These are phyloP conservation scores for Colletotrichum sp. DNA, from an alignment of 2,329 filamentous ascomycete genomes.

Conservation along the genomic window DNA sequence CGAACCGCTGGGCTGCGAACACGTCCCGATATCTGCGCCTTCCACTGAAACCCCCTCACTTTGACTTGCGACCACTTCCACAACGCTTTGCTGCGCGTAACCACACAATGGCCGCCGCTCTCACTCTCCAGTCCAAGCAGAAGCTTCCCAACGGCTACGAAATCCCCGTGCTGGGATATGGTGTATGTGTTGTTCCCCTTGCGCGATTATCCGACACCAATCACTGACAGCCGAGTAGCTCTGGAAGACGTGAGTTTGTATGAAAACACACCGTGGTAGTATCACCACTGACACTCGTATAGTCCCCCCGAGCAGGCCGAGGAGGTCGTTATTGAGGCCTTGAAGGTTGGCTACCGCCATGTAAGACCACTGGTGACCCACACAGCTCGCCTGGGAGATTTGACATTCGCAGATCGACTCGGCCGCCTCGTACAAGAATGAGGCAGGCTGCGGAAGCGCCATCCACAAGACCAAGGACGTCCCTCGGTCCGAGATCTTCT, in stretches of 20 bases:
- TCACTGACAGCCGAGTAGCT: slow-evolving; percentile 39
- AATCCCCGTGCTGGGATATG: slow-evolving; percentile 58
- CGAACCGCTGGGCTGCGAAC: not conserved
- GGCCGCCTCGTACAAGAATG: slow-evolving; percentile 56
- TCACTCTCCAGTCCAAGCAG: slow-evolving; percentile 50
- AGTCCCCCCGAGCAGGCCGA: slow-evolving; percentile 41
- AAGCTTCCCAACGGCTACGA: slow-evolving; percentile 61
- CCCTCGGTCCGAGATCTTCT: slow-evolving; percentile 55
- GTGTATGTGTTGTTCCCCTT: slow-evolving; percentile 42
- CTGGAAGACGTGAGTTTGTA: slow-evolving; percentile 52
- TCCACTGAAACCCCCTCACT: not conserved
- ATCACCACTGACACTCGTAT: not conserved
- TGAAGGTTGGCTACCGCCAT: slow-evolving; percentile 59
- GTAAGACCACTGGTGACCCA: slow-evolving; percentile 30
- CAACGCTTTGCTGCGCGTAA: not conserved
- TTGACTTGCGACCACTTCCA: not conserved
- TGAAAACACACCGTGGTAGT: not conserved
- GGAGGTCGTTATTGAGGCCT: slow-evolving; percentile 46
- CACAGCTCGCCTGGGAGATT: not conserved
- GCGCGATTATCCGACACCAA: slow-evolving; percentile 8
- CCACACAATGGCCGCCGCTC: slow-evolving; percentile 44
- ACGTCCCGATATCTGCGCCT: not conserved
- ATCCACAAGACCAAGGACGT: slow-evolving; percentile 44
- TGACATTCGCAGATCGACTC: slow-evolving; percentile 51
- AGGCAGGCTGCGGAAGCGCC: slow-evolving; percentile 50